Conservation (phyloP, 1,139 yeast genomes). For the Scheffersomyces insectosa region DNA sequence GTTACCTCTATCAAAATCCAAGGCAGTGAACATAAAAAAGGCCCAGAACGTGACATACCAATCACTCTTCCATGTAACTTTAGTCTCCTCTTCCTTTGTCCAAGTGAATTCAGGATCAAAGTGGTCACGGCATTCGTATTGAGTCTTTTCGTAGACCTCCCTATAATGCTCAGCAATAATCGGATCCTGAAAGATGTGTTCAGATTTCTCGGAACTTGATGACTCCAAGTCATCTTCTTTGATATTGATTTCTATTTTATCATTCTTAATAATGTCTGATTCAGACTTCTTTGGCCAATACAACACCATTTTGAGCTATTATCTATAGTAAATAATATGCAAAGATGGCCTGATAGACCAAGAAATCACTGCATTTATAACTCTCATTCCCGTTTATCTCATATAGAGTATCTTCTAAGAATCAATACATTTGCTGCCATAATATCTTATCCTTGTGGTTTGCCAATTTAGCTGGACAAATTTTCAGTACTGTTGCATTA, state of each 20-base stretch:
- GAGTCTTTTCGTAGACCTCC: conserved; percentile 37
- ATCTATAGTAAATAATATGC: too few relatives aligned
- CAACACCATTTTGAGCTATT: too few relatives aligned
- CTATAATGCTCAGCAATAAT: conserved; percentile 40
- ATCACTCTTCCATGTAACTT: conserved; percentile 43
- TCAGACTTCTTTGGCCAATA: too few relatives aligned
- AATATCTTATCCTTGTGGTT: too few relatives aligned
- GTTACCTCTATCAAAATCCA: conserved; percentile 54
- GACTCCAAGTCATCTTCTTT: not conserved
- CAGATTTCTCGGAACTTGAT: not conserved
- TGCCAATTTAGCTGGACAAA: too few relatives aligned
- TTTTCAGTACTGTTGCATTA: too few relatives aligned
- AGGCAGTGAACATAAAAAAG: conserved; percentile 50
- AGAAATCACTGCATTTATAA: too few relatives aligned
- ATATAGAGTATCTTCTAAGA: too few relatives aligned
- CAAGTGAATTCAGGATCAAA: conserved; percentile 50
- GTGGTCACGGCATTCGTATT: conserved; percentile 45
- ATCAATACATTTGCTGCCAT: too few relatives aligned
- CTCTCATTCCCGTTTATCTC: too few relatives aligned
- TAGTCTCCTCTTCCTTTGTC: conserved; percentile 44
- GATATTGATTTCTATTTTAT: not conserved
- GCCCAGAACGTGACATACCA: conserved; percentile 48
- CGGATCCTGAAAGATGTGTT: conserved; percentile 31
- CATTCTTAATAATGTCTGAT: not conserved
- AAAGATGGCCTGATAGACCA: too few relatives aligned